phyloP scores from a whole-genome alignment of 805 yeast genomes.

The Metschnikowia cubensis region DNA sequence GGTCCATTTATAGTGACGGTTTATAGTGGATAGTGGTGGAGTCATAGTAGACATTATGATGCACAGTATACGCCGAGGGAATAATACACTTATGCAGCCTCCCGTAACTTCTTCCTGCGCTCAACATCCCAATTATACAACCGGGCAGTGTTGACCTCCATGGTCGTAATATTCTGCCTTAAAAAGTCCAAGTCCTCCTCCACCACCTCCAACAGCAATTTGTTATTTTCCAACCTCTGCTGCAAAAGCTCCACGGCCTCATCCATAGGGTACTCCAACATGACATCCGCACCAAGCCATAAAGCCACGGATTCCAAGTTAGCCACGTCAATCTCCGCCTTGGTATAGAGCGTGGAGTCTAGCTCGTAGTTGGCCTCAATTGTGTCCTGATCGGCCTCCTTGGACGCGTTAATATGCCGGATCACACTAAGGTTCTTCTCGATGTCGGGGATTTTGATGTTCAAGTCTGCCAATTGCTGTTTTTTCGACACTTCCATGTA shows the following conservation, averaged over 20 bases:
- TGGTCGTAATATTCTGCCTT: slow-evolving; percentile 88
- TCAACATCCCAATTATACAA: slow-evolving; percentile 86
- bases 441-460: slow-evolving; percentile 85
- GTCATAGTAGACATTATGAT: too few relatives aligned
- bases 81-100: slow-evolving; percentile 24
- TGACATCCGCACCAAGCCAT: slow-evolving; percentile 98
- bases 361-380: slow-evolving; percentile 81
- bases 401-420: slow-evolving; percentile 49
- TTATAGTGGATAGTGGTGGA: too few relatives aligned
- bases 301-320: slow-evolving; percentile 60
- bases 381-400: slow-evolving; percentile 27
- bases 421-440: slow-evolving; percentile 79
- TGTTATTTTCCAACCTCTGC: slow-evolving; percentile 60
- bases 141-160: slow-evolving; percentile 97
- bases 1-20: too few relatives aligned
- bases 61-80: too few relatives aligned
- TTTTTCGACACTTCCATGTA: slow-evolving; percentile 68
- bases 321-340: slow-evolving; percentile 64
- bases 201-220: slow-evolving; percentile 54
- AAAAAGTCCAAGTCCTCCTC: slow-evolving; percentile 82
- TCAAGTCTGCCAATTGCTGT: slow-evolving; percentile 48
- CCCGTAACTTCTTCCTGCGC: slow-evolving; percentile 51
- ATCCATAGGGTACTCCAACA: slow-evolving; percentile 88
- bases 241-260: slow-evolving; percentile 77
- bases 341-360: slow-evolving; percentile 87